Conservation (phyloP, 208 protist species). For the Leptomonas seymouri region DNA sequence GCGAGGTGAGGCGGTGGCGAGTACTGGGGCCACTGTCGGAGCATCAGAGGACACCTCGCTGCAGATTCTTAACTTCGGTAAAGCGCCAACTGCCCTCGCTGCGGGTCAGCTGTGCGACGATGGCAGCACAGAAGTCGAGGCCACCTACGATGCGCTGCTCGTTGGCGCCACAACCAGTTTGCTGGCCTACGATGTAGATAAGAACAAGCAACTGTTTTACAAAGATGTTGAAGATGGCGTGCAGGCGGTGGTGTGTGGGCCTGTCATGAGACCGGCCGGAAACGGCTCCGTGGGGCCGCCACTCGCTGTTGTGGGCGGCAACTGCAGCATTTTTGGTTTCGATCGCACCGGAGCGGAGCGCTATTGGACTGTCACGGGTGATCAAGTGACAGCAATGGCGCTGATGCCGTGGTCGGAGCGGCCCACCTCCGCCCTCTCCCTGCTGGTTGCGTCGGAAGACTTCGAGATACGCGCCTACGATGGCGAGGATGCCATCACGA, state of each 20-base stretch:
- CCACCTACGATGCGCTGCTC: conserved; percentile 81
- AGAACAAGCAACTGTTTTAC: conserved; percentile 93
- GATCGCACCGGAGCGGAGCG: conserved; percentile 86
- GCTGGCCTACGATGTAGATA: conserved; percentile 91
- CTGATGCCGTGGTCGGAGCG: conserved; percentile 67
- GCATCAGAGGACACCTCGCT: conserved; percentile 40
- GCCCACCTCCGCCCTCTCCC: conserved; percentile 19
- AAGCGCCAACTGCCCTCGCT: conserved; percentile 77
- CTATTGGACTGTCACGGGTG: conserved; percentile 95
- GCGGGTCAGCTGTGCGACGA: conserved; percentile 49
- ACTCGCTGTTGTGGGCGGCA: conserved; percentile 92
- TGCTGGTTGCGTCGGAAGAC: conserved; percentile 95
- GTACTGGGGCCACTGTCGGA: conserved; percentile 3
- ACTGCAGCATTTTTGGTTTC: conserved; percentile 95
- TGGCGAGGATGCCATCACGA: conserved; percentile 85
- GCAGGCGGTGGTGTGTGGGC: conserved; percentile 75
- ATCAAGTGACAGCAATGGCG: conserved; percentile 89
- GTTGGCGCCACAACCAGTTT: conserved; percentile 90
- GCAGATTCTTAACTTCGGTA: conserved; percentile 88
- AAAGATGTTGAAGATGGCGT: conserved; percentile 94
- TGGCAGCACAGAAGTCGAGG: conserved; percentile 13
- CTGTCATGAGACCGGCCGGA: conserved; percentile 30
- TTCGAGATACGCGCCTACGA: conserved; percentile 93
- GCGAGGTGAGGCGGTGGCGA: conserved; percentile 36
- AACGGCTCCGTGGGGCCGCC: conserved; percentile 21